phyloP scores from a whole-genome alignment of 1,139 yeast genomes.

The Hyphopichia buzzinii region DNA sequence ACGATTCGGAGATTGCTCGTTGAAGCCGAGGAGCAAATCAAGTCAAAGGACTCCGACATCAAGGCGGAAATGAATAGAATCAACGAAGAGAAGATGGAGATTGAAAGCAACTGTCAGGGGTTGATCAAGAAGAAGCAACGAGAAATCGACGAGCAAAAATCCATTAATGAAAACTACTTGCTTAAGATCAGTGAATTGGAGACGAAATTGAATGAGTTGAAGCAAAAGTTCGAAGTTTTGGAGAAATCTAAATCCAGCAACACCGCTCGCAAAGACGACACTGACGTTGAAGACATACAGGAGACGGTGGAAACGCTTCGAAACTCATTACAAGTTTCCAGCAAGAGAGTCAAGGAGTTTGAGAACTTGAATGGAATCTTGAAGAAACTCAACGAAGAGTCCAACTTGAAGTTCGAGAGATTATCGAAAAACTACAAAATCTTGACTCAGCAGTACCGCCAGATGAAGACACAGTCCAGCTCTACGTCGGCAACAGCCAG shows the following conservation, averaged over 20 bases:
- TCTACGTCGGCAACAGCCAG: slow-evolving; percentile 5
- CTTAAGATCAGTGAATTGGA: slow-evolving; percentile 33
- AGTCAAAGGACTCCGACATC: slow-evolving; percentile 36
- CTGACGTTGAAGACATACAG: slow-evolving; percentile 28
- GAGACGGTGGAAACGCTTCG: slow-evolving; percentile 47
- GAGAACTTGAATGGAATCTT: slow-evolving; percentile 58
- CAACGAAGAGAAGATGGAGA: slow-evolving; percentile 57
- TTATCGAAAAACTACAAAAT: slow-evolving; percentile 64
- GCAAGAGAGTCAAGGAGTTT: slow-evolving; percentile 50
- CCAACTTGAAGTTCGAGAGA: slow-evolving; percentile 62
- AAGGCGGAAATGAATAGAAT: slow-evolving; percentile 28
- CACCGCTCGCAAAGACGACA: slow-evolving; percentile 11
- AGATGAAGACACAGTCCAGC: slow-evolving; percentile 16
- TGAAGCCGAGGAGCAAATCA: slow-evolving; percentile 65
- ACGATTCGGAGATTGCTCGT: slow-evolving; percentile 66
- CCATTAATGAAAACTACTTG: slow-evolving; percentile 26
- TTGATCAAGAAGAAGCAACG: slow-evolving; percentile 50
- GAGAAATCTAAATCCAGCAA: slow-evolving; percentile 14
- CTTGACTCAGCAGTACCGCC: slow-evolving; percentile 56
- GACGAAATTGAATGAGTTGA: slow-evolving; percentile 37
- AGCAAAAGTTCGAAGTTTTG: slow-evolving; percentile 10
- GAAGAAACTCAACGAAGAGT: slow-evolving; percentile 66
- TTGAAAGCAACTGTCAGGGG: slow-evolving; percentile 54
- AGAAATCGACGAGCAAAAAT: slow-evolving; percentile 45
- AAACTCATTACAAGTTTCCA: slow-evolving; percentile 49